phyloP scores from a whole-genome alignment of 169 alveolate species.

The Plasmodium berghei region DNA sequence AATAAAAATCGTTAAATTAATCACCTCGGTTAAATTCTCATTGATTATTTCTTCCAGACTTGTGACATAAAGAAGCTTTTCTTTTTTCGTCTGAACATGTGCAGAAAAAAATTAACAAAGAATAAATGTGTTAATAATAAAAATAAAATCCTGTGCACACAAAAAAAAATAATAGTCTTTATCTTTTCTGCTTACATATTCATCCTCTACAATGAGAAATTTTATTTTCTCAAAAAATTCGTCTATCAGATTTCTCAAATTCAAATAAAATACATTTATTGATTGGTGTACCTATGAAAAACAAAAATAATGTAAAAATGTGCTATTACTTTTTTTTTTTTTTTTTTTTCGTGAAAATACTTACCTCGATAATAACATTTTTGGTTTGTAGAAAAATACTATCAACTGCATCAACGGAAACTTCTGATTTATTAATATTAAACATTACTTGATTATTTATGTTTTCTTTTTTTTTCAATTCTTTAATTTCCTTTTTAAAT shows the following conservation, averaged over 20 bases:
- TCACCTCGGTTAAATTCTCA: constrained; percentile 57
- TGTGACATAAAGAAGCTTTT: constrained; percentile 28
- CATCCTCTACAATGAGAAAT: constrained; percentile 30
- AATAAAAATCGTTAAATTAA: neutral
- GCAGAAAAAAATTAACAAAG: neutral
- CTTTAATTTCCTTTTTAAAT: constrained; percentile 39
- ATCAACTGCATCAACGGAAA: constrained; percentile 60
- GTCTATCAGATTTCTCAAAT: constrained; percentile 35
- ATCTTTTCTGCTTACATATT: constrained; percentile 28
- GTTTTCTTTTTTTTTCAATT: constrained; percentile 11
- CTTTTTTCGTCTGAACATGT: constrained; percentile 28
- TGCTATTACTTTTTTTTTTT: neutral
- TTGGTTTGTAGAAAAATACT: constrained; percentile 66
- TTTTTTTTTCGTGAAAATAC: neutral
- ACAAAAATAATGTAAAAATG: neutral
- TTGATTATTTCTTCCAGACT: constrained; percentile 54
- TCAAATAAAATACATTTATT: constrained; percentile 42
- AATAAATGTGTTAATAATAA: neutral
- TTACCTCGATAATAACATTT: constrained; percentile 45
- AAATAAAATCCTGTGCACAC: neutral
- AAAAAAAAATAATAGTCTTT: neutral
- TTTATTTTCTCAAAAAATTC: constrained; percentile 55
- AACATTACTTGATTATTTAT: constrained; percentile 29
- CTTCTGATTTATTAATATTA: constrained; percentile 29
- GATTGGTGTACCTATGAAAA: constrained; percentile 43